A percentile compares a stretch with the other conserved stretches of the same genome.
phyloP scores from a whole-genome alignment of 2,329 filamentous ascomycete species.

The Onygenales sp. region DNA sequence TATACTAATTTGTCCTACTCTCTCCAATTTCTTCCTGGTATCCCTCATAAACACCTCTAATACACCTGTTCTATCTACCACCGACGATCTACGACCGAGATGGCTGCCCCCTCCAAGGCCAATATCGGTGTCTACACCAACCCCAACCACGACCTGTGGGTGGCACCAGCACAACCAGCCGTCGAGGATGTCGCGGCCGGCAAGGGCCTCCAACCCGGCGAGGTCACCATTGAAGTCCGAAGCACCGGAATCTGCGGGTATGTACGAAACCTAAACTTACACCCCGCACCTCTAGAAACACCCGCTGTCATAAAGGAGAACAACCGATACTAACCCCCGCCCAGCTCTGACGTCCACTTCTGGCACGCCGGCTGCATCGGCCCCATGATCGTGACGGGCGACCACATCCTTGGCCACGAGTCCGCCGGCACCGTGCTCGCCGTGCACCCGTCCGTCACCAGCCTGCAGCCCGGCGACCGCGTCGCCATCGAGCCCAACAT shows the following conservation, averaged over 20 bases:
- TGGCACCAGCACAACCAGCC: slow-evolving; percentile 66
- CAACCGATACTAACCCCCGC: not conserved
- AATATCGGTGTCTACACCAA: slow-evolving; percentile 98
- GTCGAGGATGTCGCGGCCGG: slow-evolving; percentile 62
- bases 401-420: slow-evolving; percentile 92
- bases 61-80: not conserved
- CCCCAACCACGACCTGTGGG: slow-evolving; percentile 83
- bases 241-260: slow-evolving; percentile 95
- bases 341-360: slow-evolving; percentile 87
- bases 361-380: slow-evolving; percentile 94
- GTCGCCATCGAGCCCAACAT: slow-evolving; percentile 92
- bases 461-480: slow-evolving; percentile 74
- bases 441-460: slow-evolving; percentile 61
- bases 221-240: slow-evolving; percentile 81
- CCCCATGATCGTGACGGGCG: slow-evolving; percentile 81
- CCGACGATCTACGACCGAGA: not conserved
- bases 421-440: slow-evolving; percentile 72
- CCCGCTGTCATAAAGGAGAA: not conserved
- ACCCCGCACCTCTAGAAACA: not conserved
- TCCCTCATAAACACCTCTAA: too few species aligned
- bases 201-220: slow-evolving; percentile 61
- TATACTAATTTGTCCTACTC: too few species aligned
- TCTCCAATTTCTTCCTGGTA: too few species aligned
- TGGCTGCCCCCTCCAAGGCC: slow-evolving; percentile 42
- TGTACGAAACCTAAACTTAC: slow-evolving; percentile 16